Evolutionary conservation across 2,329 filamentous ascomycete genomes (phyloP).

Genomic region (Fonsecaea multimorphosa): DNA sequence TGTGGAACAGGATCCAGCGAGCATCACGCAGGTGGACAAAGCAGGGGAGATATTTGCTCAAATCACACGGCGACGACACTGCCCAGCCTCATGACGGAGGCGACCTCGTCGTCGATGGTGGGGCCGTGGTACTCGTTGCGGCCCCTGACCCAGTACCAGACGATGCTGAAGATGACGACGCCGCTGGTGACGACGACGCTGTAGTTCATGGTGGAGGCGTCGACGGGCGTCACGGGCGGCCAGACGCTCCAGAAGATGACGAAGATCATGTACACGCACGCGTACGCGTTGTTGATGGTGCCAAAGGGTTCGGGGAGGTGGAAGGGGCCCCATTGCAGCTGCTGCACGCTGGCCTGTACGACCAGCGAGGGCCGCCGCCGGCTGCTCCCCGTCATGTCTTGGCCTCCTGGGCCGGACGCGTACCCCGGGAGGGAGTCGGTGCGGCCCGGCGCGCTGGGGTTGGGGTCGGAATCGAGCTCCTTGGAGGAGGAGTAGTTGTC

Average conservation of each 20-base stretch:
- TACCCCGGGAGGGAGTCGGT: too few species aligned
- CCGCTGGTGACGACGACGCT: constrained; percentile 53
- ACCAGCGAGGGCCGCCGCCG: constrained; percentile 30
- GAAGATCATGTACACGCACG: constrained; percentile 60
- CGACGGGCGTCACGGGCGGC: constrained; percentile 48
- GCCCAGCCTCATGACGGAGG: constrained; percentile 28
- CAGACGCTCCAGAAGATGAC: constrained; percentile 64
- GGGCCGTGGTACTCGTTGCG: constrained; percentile 57
- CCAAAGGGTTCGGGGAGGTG: constrained; percentile 59
- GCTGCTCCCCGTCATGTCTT: neutral
- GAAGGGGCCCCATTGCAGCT: constrained; percentile 63
- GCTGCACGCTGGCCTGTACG: constrained; percentile 40
- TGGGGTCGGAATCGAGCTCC: neutral
- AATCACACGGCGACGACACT: constrained; percentile 26
- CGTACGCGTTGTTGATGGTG: constrained; percentile 61
- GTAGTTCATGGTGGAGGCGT: constrained; percentile 55
- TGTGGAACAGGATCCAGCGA: too few species aligned
- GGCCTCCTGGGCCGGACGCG: too few species aligned
- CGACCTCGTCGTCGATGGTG: constrained; percentile 43
- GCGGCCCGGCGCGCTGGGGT: neutral
- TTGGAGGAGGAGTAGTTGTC: too few species aligned
- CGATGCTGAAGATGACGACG: constrained; percentile 53
- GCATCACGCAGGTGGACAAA: too few species aligned
- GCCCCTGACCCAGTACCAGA: constrained; percentile 55
- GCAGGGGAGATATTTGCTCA: too few species aligned